Evolutionary conservation across 352 stramenopile genomes (phyloP), one percentile per base, ranked within the genome.

Genomic region (Phytophthora vignae): DNA sequence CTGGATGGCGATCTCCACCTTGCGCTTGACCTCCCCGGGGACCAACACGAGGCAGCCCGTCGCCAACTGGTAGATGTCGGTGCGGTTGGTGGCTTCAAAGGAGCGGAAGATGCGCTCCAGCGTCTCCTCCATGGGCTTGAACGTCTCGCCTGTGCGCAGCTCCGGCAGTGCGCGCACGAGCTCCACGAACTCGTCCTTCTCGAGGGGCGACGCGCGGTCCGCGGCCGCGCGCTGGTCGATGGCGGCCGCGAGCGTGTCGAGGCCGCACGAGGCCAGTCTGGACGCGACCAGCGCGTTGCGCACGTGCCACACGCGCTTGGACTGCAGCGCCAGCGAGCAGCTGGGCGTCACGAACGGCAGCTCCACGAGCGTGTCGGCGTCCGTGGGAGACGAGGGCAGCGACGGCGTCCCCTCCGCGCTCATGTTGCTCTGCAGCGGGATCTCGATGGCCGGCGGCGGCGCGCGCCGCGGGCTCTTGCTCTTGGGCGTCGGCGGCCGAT

Each of bases 261-360:
- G 69, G n/a, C 59, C 71, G 60, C 83, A 91, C 4, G 69, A 71
- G 8, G 67, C 81, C 38, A 94, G 55, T 17, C 91, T 88, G 1
- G 84, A 87, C 4, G 79, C 87, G 15, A 94, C 83, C 4, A 96
- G 79, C 11, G 88, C 84, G 52, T 96, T 93, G 60, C 79, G 83
- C 55, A 94, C 78, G 22, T 72, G 52, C 73, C 87, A 71, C 48
- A 90, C 88, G 59, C 87, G 84, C 74, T 88, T 94, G 54, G 84
- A 85, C 62, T 94, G 84, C 31, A 94, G 83, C 61, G 84, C 78
- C 25, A 95, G 67, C 48, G 85, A 84, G 44, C 78, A 86, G 57
- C 67, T 82, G 14, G 85, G 78, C 66, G 68, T 83, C 42, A 91
- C 73, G 56, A 88, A 92, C 2, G 88, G 87, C 58, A 95, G 50